Percentiles rank a stretch among this genome's conserved stretches.
Evolutionary conservation across 805 yeast genomes (phyloP).

Genomic region (Zygoascus flipseniorum): DNA sequence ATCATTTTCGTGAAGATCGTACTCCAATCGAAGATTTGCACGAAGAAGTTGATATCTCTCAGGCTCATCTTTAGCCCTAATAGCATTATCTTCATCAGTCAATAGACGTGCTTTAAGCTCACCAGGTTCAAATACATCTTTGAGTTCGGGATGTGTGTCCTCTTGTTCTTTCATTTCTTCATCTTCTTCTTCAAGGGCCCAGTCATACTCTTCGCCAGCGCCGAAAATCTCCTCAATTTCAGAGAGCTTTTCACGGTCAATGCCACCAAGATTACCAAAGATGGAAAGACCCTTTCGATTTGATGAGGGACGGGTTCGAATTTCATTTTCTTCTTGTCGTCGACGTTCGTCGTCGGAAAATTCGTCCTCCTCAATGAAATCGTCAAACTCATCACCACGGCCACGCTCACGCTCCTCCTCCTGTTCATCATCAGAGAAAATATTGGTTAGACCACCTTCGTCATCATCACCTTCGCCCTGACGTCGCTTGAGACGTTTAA

Average conservation of each 20-base stretch:
- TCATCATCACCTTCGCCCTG: slow-evolving; percentile 33
- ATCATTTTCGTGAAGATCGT: slow-evolving; percentile 56
- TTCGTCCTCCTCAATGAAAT: slow-evolving; percentile 95
- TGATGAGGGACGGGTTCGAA: slow-evolving; percentile 24
- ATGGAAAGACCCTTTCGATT: slow-evolving; percentile 11
- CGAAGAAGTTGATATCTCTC: slow-evolving; percentile 84
- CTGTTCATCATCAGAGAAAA: slow-evolving; percentile 53
- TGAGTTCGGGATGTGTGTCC: slow-evolving; percentile 46
- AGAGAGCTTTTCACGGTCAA: slow-evolving; percentile 84
- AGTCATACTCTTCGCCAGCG: slow-evolving; percentile 92
- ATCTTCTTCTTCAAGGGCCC: slow-evolving; percentile 95
- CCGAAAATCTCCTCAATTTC: slow-evolving; percentile 95
- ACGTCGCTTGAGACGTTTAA: slow-evolving; percentile 71
- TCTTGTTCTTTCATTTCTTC: slow-evolving; percentile 34
- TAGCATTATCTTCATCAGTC: slow-evolving; percentile 84
- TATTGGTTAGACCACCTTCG: slow-evolving; percentile 40
- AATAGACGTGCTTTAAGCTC: slow-evolving; percentile 86
- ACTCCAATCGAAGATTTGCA: slow-evolving; percentile 54
- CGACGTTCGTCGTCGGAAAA: slow-evolving; percentile 78
- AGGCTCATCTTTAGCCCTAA: slow-evolving; percentile 81
- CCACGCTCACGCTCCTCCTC: slow-evolving; percentile 21
- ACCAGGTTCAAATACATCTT: slow-evolving; percentile 90
- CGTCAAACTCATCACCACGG: slow-evolving; percentile 66
- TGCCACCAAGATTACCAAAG: slow-evolving; percentile 33
- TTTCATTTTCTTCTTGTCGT: slow-evolving; percentile 43